Percentiles rank a stretch among this genome's conserved stretches.
Evolutionary conservation across 2,329 filamentous ascomycete genomes (phyloP).

Genomic region (Phyllosticta citriasiana): DNA sequence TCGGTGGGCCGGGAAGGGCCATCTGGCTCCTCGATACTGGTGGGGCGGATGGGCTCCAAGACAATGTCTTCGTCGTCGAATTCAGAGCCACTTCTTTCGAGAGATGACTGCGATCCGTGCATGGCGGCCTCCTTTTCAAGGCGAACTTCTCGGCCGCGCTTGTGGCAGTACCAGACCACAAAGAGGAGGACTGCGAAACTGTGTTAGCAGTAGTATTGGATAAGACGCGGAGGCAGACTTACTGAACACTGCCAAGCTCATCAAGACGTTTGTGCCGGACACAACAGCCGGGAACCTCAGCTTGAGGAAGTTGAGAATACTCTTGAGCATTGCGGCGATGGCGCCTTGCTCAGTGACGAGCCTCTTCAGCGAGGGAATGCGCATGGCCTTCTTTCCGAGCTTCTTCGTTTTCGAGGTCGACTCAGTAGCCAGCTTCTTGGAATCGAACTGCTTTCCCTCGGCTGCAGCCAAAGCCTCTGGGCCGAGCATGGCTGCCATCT

Average conservation of each 20-base stretch:
- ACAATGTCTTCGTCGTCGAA: constrained; percentile 14
- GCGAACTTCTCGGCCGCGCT: constrained; percentile 78
- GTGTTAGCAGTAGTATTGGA: constrained; percentile 15
- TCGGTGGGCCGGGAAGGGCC: not conserved
- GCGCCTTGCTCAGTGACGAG: constrained; percentile 81
- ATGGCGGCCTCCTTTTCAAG: constrained; percentile 50
- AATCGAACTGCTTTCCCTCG: constrained; percentile 56
- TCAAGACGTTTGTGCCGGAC: constrained; percentile 74
- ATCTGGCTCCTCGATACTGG: not conserved
- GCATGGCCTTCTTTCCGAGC: constrained; percentile 52
- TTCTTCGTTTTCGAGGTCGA: constrained; percentile 16
- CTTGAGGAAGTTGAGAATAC: constrained; percentile 84
- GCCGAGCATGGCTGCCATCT: constrained; percentile 63
- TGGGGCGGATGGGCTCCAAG: constrained; percentile 2
- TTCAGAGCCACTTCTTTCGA: constrained; percentile 20
- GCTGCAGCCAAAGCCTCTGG: constrained; percentile 76
- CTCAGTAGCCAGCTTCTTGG: constrained; percentile 19
- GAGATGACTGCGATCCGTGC: constrained; percentile 17
- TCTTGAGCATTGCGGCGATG: constrained; percentile 71
- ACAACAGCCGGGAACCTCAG: constrained; percentile 82
- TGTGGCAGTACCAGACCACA: constrained; percentile 97
- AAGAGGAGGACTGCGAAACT: constrained; percentile 60
- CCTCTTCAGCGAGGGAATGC: constrained; percentile 64
- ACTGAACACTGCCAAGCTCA: constrained; percentile 83
- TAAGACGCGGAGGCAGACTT: constrained; percentile 32